Evolutionary conservation across 2,329 filamentous ascomycete genomes (phyloP), one percentile per base, ranked within the genome.

Genomic region (Scleromitrula shiraiana): DNA sequence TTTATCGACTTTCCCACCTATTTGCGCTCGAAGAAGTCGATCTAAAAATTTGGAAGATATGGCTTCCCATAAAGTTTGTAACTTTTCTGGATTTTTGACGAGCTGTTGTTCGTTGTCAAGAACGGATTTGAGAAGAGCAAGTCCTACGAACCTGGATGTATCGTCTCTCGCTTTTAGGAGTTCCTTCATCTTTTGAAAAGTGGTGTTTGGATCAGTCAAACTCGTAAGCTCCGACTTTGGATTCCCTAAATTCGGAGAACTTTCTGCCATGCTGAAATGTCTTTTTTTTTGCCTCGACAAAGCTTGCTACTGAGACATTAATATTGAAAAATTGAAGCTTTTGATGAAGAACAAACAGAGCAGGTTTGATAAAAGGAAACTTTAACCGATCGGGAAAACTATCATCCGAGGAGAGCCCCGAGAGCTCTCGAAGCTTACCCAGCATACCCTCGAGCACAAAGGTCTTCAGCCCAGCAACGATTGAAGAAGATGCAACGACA

Each of bases 131-230:
- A 85, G 70, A 19, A 85, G 70, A 1, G 80, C 78, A 19, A 86
- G 68, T 7, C 80, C 82, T 32, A 84, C 80, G 55, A 86, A 85
- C 58, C 78, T 74, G 17, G 79, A 77, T 0, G 82, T 85, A 60
- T 86, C 82, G 59, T 84, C 75, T 51, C 78, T 80, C 46, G 76
- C 65, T 46, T 69, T 68, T 27, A 86, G 70, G 2, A 84, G 70
- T 1, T 67, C 58, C 53, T 77, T 68, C 45, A 83, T 73, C 56
- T 75, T 76, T 42, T 72, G 65, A 43, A 78, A 57, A 3, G 57
- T 54, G 33, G 52, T 50, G 27, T 49, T n/a, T 20, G 54, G 17
- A 53, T 61, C 52, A 27, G 35, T 32, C 7, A 51, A 41, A 17
- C 20, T 19, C 19, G 26, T 29, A 24, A 52, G 22, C 38, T 35